These are phyloP conservation scores for Aspergillus clavatus DNA, from an alignment of 2,329 filamentous ascomycete species.

Conservation along the genomic window DNA sequence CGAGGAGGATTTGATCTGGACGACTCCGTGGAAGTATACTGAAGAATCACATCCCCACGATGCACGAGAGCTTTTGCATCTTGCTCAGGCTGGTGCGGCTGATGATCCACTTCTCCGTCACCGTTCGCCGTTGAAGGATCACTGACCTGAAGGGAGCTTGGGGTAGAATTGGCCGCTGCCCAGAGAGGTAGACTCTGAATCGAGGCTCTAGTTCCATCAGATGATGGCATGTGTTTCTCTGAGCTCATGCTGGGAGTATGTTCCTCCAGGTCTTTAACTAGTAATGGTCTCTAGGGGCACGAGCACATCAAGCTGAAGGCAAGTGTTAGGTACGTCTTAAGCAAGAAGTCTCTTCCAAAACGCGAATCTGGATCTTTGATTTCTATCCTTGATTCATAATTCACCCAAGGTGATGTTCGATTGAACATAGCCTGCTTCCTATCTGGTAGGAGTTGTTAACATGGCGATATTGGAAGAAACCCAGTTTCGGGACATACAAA, in stretches of 20 bases:
- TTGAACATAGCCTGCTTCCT: background rate
- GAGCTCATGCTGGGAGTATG: slow-evolving; percentile 18
- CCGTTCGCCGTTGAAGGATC: background rate
- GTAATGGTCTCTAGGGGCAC: background rate
- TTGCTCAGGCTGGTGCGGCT: background rate
- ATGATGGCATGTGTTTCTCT: slow-evolving; percentile 21
- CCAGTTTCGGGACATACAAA: too few relatives aligned
- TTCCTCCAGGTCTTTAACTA: background rate
- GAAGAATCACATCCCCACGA: slow-evolving; percentile 35
- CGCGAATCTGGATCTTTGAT: background rate
- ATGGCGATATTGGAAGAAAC: background rate
- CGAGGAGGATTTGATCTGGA: slow-evolving; percentile 5
- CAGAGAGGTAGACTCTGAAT: slow-evolving; percentile 4
- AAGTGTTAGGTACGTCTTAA: background rate
- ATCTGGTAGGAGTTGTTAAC: background rate
- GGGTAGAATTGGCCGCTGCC: background rate
- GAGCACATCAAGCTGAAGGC: background rate
- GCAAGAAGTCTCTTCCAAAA: background rate
- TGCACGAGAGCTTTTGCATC: slow-evolving; percentile 20
- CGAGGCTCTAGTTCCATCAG: slow-evolving; percentile 2
- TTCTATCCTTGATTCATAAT: background rate
- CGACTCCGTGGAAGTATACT: slow-evolving; percentile 21
- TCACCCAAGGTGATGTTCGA: background rate
- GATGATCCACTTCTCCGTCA: background rate
- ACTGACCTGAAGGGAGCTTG: background rate